Evolutionary conservation across 768 basidiomycete genomes (phyloP), one percentile per base, ranked within the genome.

Genomic region (Terana coerulea): DNA sequence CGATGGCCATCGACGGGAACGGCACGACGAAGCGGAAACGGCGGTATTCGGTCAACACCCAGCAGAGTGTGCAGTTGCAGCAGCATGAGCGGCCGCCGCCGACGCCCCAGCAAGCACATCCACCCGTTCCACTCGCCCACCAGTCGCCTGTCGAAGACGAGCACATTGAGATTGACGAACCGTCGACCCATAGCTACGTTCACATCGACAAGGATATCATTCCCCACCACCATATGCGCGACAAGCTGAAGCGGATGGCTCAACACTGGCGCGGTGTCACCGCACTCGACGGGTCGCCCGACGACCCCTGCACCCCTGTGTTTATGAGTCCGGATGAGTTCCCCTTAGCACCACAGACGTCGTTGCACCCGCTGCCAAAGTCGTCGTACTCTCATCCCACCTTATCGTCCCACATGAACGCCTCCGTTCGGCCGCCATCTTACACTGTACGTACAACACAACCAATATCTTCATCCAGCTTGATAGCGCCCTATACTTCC

Each of bases 381-480:
- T 60, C 65, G 19, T 58, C 65, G 28, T 50, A 63, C 44, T 53
- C 65, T 57, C 67, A 68, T 55, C 72, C 72, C 3, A 59, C 68
- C 19, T 62, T 68, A 5, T 69, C 73, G 22, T 66, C 69, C 28
- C 66, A 66, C 54, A 69, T 66, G 22, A 43, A 47, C 28, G 68
- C 75, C 0, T 70, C 67, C 57, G 73, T 81, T 49, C 71, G 74
- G 0, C 82, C 82, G 2, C 83, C 81, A 0, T 64, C 77, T 0
- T 91, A 84, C 61, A 76, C 78, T 3, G 67, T 91, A 0, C 89
- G 86, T 64, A 79, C 90, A 1, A 77, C 81, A 0, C 59, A 72
- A 2, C 70, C 83, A 2, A 75, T 92, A 31, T 69, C 80, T 0
- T 70, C 78, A 0, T 70, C 78, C 7, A 64, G 72, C 2, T 74